Evolutionary conservation across 345 rosid genomes (phyloP).

Genomic region (Conringia planisiliqua): DNA sequence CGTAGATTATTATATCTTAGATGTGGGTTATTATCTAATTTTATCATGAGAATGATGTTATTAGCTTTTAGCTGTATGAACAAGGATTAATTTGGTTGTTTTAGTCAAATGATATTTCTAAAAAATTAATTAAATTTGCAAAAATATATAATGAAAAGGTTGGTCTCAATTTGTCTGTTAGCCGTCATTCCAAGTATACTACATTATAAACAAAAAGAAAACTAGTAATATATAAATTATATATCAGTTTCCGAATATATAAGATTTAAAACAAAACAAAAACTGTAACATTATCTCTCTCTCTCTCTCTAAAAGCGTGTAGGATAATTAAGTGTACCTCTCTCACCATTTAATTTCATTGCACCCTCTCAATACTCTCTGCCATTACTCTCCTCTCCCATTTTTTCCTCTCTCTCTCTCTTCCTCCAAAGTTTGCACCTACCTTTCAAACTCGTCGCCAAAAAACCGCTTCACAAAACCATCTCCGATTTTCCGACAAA

Average conservation of each 20-base stretch:
- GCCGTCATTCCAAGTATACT: too few relatives aligned
- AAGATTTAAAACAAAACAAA: not conserved
- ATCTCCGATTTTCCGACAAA: conserved; percentile 11
- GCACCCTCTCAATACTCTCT: conserved; percentile 35
- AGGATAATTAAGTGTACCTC: conserved; percentile 32
- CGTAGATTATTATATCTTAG: not conserved
- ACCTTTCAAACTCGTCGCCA: conserved; percentile 29
- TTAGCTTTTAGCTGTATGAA: not conserved
- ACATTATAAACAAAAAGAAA: not conserved
- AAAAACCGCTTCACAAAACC: conserved; percentile 6
- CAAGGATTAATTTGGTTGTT: not conserved
- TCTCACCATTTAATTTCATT: conserved; percentile 35
- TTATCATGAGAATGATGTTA: not conserved
- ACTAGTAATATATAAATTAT: not conserved
- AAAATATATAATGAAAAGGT: not conserved
- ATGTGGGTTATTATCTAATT: not conserved
- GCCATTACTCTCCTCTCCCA: conserved; percentile 23
- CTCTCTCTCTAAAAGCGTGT: conserved; percentile 21
- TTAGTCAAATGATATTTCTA: not conserved
- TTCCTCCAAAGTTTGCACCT: conserved; percentile 28
- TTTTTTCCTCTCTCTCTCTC: not conserved
- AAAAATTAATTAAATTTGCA: not conserved
- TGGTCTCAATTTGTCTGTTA: not conserved
- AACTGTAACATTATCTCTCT: not conserved
- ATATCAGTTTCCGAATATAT: not conserved